Evolutionary conservation across 371 early-diverging fungal genomes (phyloP), one percentile per base, ranked within the genome.

Genomic region (Syncephalastrum racemosum): DNA sequence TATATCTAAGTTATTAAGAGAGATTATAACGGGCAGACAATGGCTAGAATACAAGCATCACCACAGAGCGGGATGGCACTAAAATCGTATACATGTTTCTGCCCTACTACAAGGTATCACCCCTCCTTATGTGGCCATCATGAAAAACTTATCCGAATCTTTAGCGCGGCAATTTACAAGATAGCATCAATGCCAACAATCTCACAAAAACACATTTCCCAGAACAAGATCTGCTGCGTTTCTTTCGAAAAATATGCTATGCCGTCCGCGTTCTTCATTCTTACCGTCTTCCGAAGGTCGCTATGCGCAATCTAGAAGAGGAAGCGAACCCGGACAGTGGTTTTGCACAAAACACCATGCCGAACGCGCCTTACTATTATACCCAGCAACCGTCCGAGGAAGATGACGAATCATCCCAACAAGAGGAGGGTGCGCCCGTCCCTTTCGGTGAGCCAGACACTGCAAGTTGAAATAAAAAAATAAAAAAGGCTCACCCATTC

Each of bases 1-100:
- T 15, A 36, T 40, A 51, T 20, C 18, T 31, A 19, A 15, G 14
- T 31, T 13, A 64, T 18, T 18, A 19, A 10, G 10, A 31, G 12
- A 31, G 36, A 2, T 5, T 31, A 31, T 31, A 43, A 23, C 47
- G 40, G 39, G 3, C 24, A 40, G 41, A n/a, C 19, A 12, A 10
- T 54, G 16, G n/a, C 12, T 49, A 83, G 84, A 81, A 81, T 63
- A 75, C 79, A 12, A 78, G 80, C 40, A 74, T 82, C 14, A 70
- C 70, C 8, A 71, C 75, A 13, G 84, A 85, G 56, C 63, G 64
- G 51, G 81, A 82, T 64, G 83, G 83, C 2, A 73, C 77, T 49
- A 81, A 81, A 63, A 74, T 77, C 4, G 81, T 87, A 0, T 87
- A 87, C 50, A 79, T 84, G 4, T 84, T 85, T 59, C 60, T 85